Evolutionary conservation across 495 filamentous ascomycete genomes (phyloP).

Genomic region (Podospora anserina): DNA sequence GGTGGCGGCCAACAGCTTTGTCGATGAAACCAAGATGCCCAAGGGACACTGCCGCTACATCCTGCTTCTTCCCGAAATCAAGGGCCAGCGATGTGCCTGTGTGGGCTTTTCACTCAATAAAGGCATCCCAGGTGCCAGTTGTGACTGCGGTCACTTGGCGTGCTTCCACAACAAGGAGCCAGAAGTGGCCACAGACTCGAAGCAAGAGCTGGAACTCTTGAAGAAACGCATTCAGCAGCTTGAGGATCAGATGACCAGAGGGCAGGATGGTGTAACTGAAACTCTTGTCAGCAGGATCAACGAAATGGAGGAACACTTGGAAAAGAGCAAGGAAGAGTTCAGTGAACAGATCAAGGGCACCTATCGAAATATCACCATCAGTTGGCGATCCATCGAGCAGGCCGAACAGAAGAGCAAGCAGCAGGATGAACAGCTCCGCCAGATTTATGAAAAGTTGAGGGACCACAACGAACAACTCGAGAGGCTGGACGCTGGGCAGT

Average conservation of each 20-base stretch:
- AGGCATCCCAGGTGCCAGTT: slow-evolving; percentile 48
- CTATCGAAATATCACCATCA: slow-evolving; percentile 50
- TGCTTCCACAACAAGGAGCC: slow-evolving; percentile 50
- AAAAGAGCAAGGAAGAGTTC: slow-evolving; percentile 48
- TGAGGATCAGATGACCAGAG: slow-evolving; percentile 46
- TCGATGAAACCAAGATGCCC: slow-evolving; percentile 46
- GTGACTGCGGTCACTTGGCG: slow-evolving; percentile 55
- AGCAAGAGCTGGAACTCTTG: slow-evolving; percentile 47
- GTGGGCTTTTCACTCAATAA: slow-evolving; percentile 53
- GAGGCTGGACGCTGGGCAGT: slow-evolving; percentile 41
- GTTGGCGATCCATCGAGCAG: slow-evolving; percentile 49
- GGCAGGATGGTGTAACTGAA: slow-evolving; percentile 42
- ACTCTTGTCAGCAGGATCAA: slow-evolving; percentile 44
- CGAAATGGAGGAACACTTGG: slow-evolving; percentile 50
- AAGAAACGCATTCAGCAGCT: slow-evolving; percentile 45
- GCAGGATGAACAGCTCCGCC: slow-evolving; percentile 45
- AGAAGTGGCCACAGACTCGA: slow-evolving; percentile 37
- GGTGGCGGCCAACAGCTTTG: slow-evolving; percentile 22
- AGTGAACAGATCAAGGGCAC: slow-evolving; percentile 48
- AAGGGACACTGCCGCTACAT: slow-evolving; percentile 56
- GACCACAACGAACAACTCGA: slow-evolving; percentile 41
- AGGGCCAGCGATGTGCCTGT: slow-evolving; percentile 54
- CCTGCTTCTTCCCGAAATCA: slow-evolving; percentile 51
- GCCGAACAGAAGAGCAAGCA: slow-evolving; percentile 41
- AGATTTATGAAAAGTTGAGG: slow-evolving; percentile 43